phyloP scores from a whole-genome alignment of 352 stramenopile species.

The Globisporangium paddicum region DNA sequence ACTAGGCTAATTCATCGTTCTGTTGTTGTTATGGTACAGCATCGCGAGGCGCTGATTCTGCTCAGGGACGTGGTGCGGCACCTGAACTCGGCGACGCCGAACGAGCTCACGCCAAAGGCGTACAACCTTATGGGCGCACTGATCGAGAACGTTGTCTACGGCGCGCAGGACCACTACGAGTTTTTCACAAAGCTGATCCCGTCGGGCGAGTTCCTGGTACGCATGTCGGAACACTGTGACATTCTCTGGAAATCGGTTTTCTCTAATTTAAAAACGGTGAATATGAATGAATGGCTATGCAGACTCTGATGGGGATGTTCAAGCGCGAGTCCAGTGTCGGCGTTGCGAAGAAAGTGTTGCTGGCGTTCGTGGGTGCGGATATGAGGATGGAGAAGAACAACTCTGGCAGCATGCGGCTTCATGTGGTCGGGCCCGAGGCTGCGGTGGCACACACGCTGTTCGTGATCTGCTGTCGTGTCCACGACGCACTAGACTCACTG shows the following conservation, averaged over 20 bases:
- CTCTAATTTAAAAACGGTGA: not conserved
- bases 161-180: conserved; percentile 54
- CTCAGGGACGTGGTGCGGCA: conserved; percentile 84
- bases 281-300: not conserved
- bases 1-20: not conserved
- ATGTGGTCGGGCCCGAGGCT: conserved; percentile 66
- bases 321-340: conserved; percentile 73
- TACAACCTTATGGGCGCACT: conserved; percentile 68
- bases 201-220: conserved; percentile 63
- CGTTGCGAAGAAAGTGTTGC: conserved; percentile 81
- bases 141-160: conserved; percentile 77
- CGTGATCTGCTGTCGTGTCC: conserved; percentile 76
- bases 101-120: conserved; percentile 52
- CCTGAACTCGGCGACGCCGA: conserved; percentile 51
- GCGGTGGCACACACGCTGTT: conserved; percentile 84
- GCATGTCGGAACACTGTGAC: not conserved
- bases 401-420: conserved; percentile 42
- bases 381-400: conserved; percentile 15
- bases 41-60: conserved; percentile 79
- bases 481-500: conserved; percentile 81
- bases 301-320: conserved; percentile 86
- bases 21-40: conserved; percentile 15
- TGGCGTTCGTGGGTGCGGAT: conserved; percentile 50
- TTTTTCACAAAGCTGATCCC: conserved; percentile 80
- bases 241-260: not conserved